Conservation (phyloP, 176 grass and related monocot species). For the Leersia perrieri region DNA sequence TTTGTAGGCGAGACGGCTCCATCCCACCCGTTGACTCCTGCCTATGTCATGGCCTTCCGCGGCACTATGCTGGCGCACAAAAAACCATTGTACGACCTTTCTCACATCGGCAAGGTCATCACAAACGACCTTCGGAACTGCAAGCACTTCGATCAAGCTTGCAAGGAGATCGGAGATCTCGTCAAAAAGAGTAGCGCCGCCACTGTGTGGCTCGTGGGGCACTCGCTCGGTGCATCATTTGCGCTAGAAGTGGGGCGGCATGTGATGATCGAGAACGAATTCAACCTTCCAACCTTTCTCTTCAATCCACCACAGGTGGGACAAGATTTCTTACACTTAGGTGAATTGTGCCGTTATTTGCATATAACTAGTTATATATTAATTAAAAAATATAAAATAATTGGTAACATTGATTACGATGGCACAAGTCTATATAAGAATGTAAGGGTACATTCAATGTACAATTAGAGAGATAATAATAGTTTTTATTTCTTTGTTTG, state of each 20-base stretch:
- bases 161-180: too few relatives aligned
- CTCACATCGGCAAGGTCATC: not conserved
- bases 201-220: constrained; percentile 17
- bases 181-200: not conserved
- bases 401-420: too few relatives aligned
- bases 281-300: not conserved
- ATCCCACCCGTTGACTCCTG: not conserved
- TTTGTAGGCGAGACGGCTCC: not conserved
- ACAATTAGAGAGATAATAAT: too few relatives aligned
- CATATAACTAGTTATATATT: too few relatives aligned
- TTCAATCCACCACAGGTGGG: too few relatives aligned
- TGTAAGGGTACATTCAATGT: too few relatives aligned
- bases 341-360: too few relatives aligned
- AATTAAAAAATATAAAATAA: too few relatives aligned
- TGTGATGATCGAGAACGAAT: not conserved
- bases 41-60: not conserved
- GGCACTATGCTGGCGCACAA: not conserved
- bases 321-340: too few relatives aligned
- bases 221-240: constrained; percentile 19
- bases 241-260: constrained; percentile 2
- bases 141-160: not conserved
- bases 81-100: not conserved
- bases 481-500: too few relatives aligned
- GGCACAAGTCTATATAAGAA: too few relatives aligned
- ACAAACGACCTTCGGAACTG: not conserved